These are phyloP conservation scores for Bremia lactucae DNA, from an alignment of 352 stramenopile species.

Conservation along the genomic window DNA sequence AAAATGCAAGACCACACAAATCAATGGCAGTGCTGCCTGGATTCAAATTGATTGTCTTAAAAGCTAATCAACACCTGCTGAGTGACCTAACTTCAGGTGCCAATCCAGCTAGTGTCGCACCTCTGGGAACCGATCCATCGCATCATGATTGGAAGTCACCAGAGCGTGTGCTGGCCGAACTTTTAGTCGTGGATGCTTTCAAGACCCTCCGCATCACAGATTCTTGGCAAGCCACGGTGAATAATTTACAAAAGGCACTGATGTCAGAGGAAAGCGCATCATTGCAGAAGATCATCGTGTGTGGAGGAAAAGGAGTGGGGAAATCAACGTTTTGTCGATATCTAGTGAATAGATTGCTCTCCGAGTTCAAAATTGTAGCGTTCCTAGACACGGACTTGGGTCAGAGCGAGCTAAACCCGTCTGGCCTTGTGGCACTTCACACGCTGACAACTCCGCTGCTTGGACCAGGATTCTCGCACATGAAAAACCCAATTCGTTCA, in stretches of 20 bases:
- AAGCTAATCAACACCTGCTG: conserved; percentile 27
- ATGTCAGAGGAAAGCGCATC: conserved; percentile 4
- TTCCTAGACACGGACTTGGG: conserved; percentile 94
- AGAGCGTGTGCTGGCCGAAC: conserved; percentile 37
- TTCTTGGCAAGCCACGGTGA: conserved; percentile 37
- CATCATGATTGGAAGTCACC: conserved; percentile 44
- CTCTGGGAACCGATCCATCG: conserved; percentile 3
- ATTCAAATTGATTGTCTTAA: conserved; percentile 72
- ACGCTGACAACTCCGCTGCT: conserved; percentile 83
- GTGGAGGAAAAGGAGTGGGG: conserved; percentile 90
- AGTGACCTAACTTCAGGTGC: conserved; percentile 8
- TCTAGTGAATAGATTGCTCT: conserved; percentile 87
- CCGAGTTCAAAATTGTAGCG: conserved; percentile 58
- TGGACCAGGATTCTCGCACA: conserved; percentile 86
- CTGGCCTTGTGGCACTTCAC: conserved; percentile 88
- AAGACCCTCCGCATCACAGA: conserved; percentile 52
- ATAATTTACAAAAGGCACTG: conserved; percentile 33
- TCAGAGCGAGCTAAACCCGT: conserved; percentile 90
- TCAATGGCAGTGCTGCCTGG: conserved; percentile 45
- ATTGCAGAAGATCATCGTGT: conserved; percentile 79
- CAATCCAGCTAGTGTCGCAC: conserved; percentile 7
- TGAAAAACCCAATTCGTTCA: conserved; percentile 62
- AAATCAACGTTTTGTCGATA: conserved; percentile 94
- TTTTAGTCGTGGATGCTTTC: conserved; percentile 48
- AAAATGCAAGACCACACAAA: conserved; percentile 22